Conservation (phyloP, 768 basidiomycete genomes). For the Mycena rebaudengoi region DNA sequence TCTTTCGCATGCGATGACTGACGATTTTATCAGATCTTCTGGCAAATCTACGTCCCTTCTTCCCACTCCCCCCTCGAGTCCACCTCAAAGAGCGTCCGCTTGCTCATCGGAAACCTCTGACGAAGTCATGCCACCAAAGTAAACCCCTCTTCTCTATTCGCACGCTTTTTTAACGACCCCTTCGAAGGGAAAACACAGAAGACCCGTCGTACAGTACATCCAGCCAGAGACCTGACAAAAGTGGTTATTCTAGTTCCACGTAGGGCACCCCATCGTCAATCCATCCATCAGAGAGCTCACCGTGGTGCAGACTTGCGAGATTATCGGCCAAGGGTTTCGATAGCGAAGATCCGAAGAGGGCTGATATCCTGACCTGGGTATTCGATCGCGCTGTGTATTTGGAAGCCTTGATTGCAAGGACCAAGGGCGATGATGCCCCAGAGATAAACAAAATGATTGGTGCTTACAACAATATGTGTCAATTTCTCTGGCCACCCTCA, state of each 20-base stretch:
- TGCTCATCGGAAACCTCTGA: background rate
- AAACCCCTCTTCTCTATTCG: background rate
- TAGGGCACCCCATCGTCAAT: background rate
- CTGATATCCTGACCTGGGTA: background rate
- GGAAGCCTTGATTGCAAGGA: background rate
- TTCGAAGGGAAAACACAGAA: background rate
- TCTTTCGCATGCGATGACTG: background rate
- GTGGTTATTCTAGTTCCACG: background rate
- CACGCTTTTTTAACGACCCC: background rate
- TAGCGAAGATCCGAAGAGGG: background rate
- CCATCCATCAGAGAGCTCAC: background rate
- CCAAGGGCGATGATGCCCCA: background rate
- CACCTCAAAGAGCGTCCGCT: background rate
- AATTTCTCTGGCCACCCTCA: background rate
- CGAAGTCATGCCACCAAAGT: background rate
- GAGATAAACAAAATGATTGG: background rate
- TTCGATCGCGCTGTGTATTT: background rate
- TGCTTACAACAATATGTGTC: background rate
- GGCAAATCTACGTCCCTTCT: background rate
- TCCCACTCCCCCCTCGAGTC: constrained; percentile 1
- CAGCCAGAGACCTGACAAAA: too few relatives aligned
- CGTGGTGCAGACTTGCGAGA: background rate
- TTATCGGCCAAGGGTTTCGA: background rate
- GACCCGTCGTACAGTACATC: too few relatives aligned
- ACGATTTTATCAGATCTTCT: constrained; percentile 3